Base-by-base conservation (phyloP, 2,329 filamentous ascomycete genomes). In the Leptodontidium sp. region DNA sequence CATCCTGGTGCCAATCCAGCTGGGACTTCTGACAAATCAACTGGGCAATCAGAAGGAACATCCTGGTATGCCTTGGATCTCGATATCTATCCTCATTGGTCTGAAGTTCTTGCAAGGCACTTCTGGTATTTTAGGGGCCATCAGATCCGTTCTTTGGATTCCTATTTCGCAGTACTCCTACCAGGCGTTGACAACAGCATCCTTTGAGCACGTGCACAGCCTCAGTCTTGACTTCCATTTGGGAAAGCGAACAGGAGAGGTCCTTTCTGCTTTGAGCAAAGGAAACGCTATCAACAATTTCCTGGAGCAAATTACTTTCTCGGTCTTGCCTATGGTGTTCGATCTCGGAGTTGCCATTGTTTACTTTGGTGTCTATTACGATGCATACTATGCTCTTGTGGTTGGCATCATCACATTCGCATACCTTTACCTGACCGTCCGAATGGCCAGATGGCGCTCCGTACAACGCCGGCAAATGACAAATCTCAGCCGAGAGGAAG, bases 81-180 rank as follows among this genome's bases (percentile, higher is more conserved):
- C 89, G 64, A 93, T 97, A 61, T 86, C 87, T 65, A 81, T 97
- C 11, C 93, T 97, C 79, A 91, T 97, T 69, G 74, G 90, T 47
- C 93, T 89, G 77, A 91, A 93, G 74, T 86, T 94, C 77, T 86
- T 98, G 17, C 96, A 98, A 80, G 96, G 96, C 1, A 91, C 89
- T 64, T 96, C 95, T 69, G 96, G 96, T 24, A 83, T 98, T 58
- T 86, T 99, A 43, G 94, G 94, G 8, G 95, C 93, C 1, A 76
- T 92, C 43, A 88, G 96, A 72, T 91, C 93, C 26, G 89, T 93
- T 45, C 84, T 99, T 43, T 99, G 96, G 96, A 96, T 99, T 62
- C 95, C 96, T 0, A 94, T 99, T 67, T 93, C 94, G 45, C 96
- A 99, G 79, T 97, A 98, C 80, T 97, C 95, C 0, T 99, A 98